Evolutionary conservation across 805 yeast species (phyloP), one percentile per base, ranked within the genome.

Genomic region (Candida nonsorbophila): DNA sequence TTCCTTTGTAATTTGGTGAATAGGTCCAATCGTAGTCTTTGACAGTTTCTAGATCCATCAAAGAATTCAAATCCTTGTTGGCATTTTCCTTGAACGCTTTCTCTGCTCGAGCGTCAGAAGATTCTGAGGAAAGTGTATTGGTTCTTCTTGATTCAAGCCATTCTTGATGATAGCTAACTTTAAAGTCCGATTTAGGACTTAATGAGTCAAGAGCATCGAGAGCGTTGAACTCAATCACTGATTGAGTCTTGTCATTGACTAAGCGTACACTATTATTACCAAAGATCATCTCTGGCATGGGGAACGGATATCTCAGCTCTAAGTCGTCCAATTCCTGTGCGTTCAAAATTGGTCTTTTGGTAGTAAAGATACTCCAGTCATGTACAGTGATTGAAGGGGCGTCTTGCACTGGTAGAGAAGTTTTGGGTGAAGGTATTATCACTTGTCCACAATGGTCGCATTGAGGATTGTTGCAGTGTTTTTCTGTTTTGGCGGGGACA

Each of bases 21-120:
- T 92, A 92, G 0, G 98, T 90, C 99, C 99, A 92, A 60, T 92
- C 98, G 51, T 77, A 92, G 2, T 95, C 92, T 44, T 82, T 81
- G 28, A 80, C 74, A 20, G 81, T 73, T 25, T 81, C 68, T 73
- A 47, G 67, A 53, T 32, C 78, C 4, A 59, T 52, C 31, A 54
- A 39, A 68, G 48, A 69, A 53, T 49, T 68, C 21, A 52, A 41
- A 28, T 53, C 57, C 26, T 39, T 51, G 18, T 32, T 38, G 11
- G 45, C 41, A 27, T 42, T 42, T 17, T 51, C 53, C 25, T 49
- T 51, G n/a, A 38, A 38, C 16, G 53, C 49, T 25, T 47, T 44
- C 27, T 53, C 55, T 9, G 47, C 43, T n/a, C 41, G 47, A 10
- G 25, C 34, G 24, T 40, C 42, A 14, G 46, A 37, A 10, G 34